phyloP scores from a whole-genome alignment of 2,329 filamentous ascomycete species.

The Ilyonectria destructans region DNA sequence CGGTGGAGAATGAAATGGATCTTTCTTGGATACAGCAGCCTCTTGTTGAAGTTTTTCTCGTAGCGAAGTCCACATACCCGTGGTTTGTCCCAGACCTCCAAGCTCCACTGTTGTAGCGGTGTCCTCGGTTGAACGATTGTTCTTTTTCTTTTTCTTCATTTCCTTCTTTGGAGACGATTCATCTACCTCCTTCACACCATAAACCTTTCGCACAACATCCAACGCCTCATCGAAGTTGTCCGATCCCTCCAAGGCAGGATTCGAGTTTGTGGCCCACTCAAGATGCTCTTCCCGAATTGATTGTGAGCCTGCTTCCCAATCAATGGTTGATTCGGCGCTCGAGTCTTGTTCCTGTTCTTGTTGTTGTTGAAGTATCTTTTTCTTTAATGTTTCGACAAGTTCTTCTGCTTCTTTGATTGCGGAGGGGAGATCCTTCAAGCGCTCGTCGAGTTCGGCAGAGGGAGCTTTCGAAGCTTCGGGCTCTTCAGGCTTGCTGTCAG shows the following conservation, averaged over 20 bases:
- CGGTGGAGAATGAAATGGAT: background rate
- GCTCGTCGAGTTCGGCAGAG: constrained; percentile 2
- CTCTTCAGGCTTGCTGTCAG: background rate
- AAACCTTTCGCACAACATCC: constrained; percentile 46
- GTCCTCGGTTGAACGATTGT: background rate
- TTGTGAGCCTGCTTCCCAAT: background rate
- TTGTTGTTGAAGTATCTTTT: background rate
- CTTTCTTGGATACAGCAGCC: background rate
- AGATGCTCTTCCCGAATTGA: background rate
- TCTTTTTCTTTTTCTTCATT: constrained; percentile 18
- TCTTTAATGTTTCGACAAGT: background rate
- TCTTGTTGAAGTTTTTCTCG: constrained; percentile 46
- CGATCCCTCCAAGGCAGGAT: background rate
- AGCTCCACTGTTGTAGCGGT: background rate
- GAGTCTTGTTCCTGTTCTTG: background rate
- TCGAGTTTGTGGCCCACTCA: background rate
- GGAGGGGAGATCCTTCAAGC: background rate
- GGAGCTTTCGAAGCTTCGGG: constrained; percentile 1
- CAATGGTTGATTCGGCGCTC: background rate
- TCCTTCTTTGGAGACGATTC: constrained; percentile 12
- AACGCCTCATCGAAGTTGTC: constrained; percentile 43
- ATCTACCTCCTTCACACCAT: constrained; percentile 37
- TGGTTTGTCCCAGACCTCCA: constrained; percentile 3
- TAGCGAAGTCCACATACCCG: constrained; percentile 51
- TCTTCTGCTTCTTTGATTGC: background rate